A percentile compares a stretch with the other conserved stretches of the same genome.
Conservation (phyloP, 345 rosid species). For the Salix purpurea region DNA sequence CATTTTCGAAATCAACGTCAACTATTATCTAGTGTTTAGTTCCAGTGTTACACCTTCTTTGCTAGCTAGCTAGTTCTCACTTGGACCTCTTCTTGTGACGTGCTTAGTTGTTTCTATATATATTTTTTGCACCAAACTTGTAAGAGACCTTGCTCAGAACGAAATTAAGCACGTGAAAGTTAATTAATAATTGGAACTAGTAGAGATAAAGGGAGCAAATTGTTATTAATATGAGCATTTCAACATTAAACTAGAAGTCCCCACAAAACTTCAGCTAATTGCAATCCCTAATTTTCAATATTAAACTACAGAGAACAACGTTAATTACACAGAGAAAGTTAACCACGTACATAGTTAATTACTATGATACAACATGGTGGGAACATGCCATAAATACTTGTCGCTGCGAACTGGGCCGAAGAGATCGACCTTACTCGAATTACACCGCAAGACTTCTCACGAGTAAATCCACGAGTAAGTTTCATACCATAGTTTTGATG, state of each 20-base stretch:
- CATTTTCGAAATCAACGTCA: too few relatives aligned
- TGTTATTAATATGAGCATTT: not conserved
- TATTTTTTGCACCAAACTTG: not conserved
- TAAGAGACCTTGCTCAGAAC: not conserved
- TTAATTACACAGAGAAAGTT: not conserved
- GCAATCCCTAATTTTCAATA: too few relatives aligned
- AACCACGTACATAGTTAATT: not conserved
- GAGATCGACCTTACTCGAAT: conserved; percentile 4
- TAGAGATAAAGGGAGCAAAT: not conserved
- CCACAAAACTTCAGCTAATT: too few relatives aligned
- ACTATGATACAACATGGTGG: not conserved
- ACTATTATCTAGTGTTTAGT: not conserved
- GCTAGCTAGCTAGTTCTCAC: not conserved
- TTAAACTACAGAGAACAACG: not conserved
- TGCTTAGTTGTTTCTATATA: not conserved
- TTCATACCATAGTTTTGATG: conserved; percentile 15
- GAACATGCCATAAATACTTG: not conserved
- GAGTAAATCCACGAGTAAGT: conserved; percentile 2
- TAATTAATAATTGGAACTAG: not conserved
- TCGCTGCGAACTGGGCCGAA: not conserved
- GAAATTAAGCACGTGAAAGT: not conserved
- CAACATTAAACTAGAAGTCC: not conserved
- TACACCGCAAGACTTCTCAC: not conserved
- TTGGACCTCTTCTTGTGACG: not conserved
- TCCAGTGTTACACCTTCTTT: not conserved